These are phyloP conservation scores for Penicillium sp. DNA, from an alignment of 2,329 filamentous ascomycete genomes.

Conservation along the genomic window DNA sequence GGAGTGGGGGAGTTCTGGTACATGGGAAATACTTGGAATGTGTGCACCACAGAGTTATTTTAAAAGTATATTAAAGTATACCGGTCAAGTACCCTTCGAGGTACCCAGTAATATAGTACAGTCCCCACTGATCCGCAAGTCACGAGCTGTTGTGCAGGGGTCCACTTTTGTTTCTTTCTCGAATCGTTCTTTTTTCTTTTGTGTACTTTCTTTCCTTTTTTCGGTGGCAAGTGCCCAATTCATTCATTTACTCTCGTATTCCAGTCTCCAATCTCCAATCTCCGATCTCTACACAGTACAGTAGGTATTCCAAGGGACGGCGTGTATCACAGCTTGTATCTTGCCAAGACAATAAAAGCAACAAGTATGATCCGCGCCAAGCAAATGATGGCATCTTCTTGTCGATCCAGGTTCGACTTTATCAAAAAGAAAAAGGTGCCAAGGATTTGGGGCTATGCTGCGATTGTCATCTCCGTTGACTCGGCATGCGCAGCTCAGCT, in stretches of 20 bases:
- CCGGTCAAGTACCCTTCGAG: not conserved
- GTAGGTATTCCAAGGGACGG: no score
- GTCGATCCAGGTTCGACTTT: constrained; percentile 6
- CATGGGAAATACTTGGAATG: not conserved
- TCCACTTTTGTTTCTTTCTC: constrained; percentile 13
- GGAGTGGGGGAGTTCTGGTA: not conserved
- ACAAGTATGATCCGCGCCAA: constrained; percentile 14
- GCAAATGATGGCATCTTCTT: constrained; percentile 4
- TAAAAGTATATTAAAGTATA: not conserved
- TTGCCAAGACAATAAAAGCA: constrained; percentile 15
- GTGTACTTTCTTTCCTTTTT: no score
- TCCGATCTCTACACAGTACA: no score
- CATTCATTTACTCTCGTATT: not conserved
- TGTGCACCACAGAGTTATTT: not conserved
- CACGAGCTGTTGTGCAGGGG: constrained; percentile 16
- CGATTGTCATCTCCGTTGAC: not conserved
- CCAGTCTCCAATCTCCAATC: not conserved
- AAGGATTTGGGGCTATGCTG: not conserved
- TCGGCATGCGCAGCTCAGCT: not conserved
- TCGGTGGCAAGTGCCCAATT: not conserved
- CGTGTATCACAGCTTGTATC: not conserved
- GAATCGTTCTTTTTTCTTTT: not conserved
- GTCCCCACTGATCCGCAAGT: constrained; percentile 18
- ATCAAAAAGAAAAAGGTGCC: not conserved
- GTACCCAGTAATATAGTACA: not conserved